A percentile compares a stretch with the other conserved stretches of the same genome.
These are phyloP conservation scores for Magnusiomyces fungicola DNA, from an alignment of 1,139 yeast genomes.

Conservation along the genomic window DNA sequence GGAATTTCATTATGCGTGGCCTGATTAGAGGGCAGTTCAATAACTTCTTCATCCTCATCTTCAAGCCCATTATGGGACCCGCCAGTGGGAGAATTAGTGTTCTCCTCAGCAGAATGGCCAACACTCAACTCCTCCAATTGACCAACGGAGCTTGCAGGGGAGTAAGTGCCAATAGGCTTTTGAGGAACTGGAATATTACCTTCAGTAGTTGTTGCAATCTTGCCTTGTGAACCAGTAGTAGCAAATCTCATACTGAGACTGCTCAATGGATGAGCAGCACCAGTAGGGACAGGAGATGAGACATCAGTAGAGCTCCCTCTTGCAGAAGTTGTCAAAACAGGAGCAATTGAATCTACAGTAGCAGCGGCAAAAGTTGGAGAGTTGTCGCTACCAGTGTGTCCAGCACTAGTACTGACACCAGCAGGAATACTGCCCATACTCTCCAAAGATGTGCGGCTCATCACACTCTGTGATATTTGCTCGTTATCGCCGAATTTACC, in stretches of 20 bases:
- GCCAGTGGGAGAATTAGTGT: too few relatives aligned
- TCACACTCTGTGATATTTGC: neutral
- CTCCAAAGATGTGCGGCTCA: neutral
- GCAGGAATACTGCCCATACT: neutral
- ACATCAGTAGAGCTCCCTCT: neutral
- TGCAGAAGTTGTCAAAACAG: neutral
- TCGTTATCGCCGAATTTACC: neutral
- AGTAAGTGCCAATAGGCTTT: neutral
- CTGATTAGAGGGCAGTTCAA: too few relatives aligned
- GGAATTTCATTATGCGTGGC: too few relatives aligned
- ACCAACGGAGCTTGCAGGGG: neutral
- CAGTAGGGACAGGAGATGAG: neutral
- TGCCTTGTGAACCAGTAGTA: neutral
- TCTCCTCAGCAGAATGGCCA: too few relatives aligned
- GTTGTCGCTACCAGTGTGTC: neutral
- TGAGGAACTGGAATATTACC: neutral
- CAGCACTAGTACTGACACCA: neutral
- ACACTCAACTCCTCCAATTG: too few relatives aligned
- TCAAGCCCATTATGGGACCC: too few relatives aligned
- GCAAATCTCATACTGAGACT: neutral
- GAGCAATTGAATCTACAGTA: neutral
- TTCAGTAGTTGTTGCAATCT: neutral
- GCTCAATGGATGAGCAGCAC: neutral
- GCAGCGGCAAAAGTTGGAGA: neutral
- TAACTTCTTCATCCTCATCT: too few relatives aligned